phyloP scores from a whole-genome alignment of 2,329 filamentous ascomycete genomes.

The Dothistroma pini region DNA sequence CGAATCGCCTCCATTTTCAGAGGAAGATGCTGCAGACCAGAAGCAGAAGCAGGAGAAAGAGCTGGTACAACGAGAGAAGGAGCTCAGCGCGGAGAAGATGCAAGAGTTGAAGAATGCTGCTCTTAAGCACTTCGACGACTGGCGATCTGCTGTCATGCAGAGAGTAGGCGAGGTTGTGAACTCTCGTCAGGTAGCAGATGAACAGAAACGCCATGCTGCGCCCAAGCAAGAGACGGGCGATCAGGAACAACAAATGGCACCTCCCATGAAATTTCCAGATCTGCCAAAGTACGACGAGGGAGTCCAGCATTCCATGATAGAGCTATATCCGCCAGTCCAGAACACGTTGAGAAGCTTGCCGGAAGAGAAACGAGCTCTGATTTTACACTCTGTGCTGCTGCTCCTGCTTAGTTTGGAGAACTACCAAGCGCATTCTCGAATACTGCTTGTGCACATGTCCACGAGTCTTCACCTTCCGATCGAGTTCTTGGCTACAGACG shows the following conservation, averaged over 20 bases:
- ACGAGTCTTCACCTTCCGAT: constrained; percentile 35
- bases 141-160: constrained; percentile 67
- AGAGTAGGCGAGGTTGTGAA: constrained; percentile 66
- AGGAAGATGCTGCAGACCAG: constrained; percentile 3
- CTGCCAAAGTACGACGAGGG: constrained; percentile 29
- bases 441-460: constrained; percentile 35
- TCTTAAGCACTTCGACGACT: constrained; percentile 71
- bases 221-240: constrained; percentile 11
- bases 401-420: constrained; percentile 40
- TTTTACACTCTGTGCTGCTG: constrained; percentile 37
- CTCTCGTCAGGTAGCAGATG: constrained; percentile 32
- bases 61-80: constrained; percentile 43
- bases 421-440: constrained; percentile 38
- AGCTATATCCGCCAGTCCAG: constrained; percentile 38
- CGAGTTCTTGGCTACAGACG: constrained; percentile 34
- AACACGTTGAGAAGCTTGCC: constrained; percentile 37
- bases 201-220: constrained; percentile 29
- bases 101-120: constrained; percentile 65
- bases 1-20: background rate
- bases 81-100: constrained; percentile 51
- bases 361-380: constrained; percentile 35
- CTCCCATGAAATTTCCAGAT: constrained; percentile 24
- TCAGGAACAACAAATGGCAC: constrained; percentile 9
- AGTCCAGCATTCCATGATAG: constrained; percentile 30
- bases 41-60: constrained; percentile 28